Percentiles rank a stretch among this genome's conserved stretches.
These are phyloP conservation scores for Suillus fuscotomentosus DNA, from an alignment of 768 basidiomycete genomes.

Conservation along the genomic window DNA sequence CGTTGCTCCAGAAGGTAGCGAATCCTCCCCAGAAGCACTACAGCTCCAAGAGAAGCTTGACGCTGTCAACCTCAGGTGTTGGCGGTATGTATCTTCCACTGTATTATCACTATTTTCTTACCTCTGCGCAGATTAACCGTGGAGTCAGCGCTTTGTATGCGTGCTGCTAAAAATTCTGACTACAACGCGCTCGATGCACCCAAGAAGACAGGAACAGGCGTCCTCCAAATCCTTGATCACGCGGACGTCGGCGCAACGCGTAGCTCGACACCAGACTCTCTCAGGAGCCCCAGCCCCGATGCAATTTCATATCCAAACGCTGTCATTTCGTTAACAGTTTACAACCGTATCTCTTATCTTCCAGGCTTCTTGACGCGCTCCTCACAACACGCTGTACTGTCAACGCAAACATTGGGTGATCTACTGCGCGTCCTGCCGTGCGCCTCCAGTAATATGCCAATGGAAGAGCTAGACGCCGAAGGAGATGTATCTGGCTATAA, in stretches of 20 bases:
- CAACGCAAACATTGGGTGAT: slow-evolving; percentile 72
- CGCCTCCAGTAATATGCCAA: slow-evolving; percentile 50
- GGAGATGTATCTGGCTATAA: slow-evolving; percentile 35
- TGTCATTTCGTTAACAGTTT: slow-evolving; percentile 57
- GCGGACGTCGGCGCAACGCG: background rate
- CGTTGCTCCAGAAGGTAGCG: slow-evolving; percentile 13
- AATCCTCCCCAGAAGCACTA: slow-evolving; percentile 45
- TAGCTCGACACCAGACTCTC: background rate
- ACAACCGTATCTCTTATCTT: slow-evolving; percentile 61
- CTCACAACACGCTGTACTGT: slow-evolving; percentile 67
- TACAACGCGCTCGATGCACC: slow-evolving; percentile 49
- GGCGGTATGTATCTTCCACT: slow-evolving; percentile 47
- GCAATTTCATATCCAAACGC: slow-evolving; percentile 31
- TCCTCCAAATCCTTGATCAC: slow-evolving; percentile 8
- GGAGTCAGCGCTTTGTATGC: slow-evolving; percentile 60
- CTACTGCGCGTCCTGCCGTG: slow-evolving; percentile 62
- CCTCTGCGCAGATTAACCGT: slow-evolving; percentile 40
- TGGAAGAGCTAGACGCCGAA: slow-evolving; percentile 36
- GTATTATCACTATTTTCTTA: background rate
- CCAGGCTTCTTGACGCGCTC: slow-evolving; percentile 56
- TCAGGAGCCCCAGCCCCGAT: background rate
- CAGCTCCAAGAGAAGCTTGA: slow-evolving; percentile 53
- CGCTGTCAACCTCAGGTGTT: slow-evolving; percentile 50
- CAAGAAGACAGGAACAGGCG: slow-evolving; percentile 36
- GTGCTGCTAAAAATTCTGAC: slow-evolving; percentile 64